phyloP scores from a whole-genome alignment of 176 grass and related monocot genomes.

The Saccharum spontaneum region DNA sequence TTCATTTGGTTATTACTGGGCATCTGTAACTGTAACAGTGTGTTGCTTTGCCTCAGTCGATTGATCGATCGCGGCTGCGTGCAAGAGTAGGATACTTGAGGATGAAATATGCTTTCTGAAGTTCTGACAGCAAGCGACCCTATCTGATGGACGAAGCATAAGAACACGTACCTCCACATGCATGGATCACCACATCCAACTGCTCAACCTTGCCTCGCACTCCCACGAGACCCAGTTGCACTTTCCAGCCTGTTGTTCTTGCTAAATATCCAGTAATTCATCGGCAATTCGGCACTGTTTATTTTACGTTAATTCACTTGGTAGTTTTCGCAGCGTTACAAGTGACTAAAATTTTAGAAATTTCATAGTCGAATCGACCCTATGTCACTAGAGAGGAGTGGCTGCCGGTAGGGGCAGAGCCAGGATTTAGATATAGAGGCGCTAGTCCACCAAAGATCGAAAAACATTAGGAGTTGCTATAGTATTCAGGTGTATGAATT shows the following conservation, averaged over 20 bases:
- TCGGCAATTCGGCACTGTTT: neutral
- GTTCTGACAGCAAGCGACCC: neutral
- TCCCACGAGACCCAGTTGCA: neutral
- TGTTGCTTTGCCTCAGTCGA: neutral
- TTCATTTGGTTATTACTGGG: neutral
- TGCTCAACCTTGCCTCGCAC: constrained; percentile 12
- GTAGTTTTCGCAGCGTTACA: no score
- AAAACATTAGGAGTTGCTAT: no score
- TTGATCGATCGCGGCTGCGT: neutral
- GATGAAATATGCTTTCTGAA: neutral
- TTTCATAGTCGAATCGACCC: no score
- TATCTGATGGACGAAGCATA: constrained; percentile 24
- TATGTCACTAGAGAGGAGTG: no score
- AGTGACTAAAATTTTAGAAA: no score
- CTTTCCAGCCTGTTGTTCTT: neutral
- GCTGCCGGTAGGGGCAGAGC: no score
- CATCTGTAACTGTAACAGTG: neutral
- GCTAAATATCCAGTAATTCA: neutral
- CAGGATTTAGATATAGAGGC: no score
- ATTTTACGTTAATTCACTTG: no score
- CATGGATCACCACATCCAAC: neutral
- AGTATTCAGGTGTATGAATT: no score
- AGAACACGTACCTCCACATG: neutral
- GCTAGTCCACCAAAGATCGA: no score
- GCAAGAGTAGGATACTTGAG: constrained; percentile 4